A percentile compares a stretch with the other conserved stretches of the same genome.
Conservation (phyloP, 2,329 filamentous ascomycete species). For the Pseudopyricularia javanii region DNA sequence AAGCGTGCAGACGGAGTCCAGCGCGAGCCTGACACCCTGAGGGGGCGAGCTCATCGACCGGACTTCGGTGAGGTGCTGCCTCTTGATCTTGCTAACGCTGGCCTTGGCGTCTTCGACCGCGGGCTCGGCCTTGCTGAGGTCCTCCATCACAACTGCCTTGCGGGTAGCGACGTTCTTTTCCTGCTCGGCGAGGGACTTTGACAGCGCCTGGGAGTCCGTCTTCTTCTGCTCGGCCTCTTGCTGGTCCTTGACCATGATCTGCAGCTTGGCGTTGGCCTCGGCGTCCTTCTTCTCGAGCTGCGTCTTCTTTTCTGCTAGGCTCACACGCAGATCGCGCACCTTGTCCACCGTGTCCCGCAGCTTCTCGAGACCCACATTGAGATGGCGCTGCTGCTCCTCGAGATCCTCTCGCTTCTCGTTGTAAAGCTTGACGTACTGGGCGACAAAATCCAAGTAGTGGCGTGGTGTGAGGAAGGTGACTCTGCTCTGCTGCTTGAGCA, state of each 20-base stretch:
- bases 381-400: slow-evolving; percentile 94
- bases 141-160: slow-evolving; percentile 71
- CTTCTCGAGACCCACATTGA: slow-evolving; percentile 97
- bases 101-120: slow-evolving; percentile 87
- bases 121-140: slow-evolving; percentile 83
- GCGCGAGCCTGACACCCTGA: slow-evolving; percentile 75
- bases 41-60: slow-evolving; percentile 93
- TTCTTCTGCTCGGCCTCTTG: slow-evolving; percentile 88
- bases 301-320: slow-evolving; percentile 85
- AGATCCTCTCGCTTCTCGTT: slow-evolving; percentile 97
- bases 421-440: slow-evolving; percentile 93
- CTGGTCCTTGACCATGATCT: slow-evolving; percentile 94
- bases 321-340: slow-evolving; percentile 81
- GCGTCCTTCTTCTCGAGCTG: slow-evolving; percentile 88
- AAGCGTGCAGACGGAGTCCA: slow-evolving; percentile 93
- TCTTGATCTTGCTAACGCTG: slow-evolving; percentile 97
- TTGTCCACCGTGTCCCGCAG: slow-evolving; percentile 94
- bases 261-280: slow-evolving; percentile 93
- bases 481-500: slow-evolving; percentile 85
- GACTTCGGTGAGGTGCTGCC: slow-evolving; percentile 92
- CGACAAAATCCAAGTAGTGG: slow-evolving; percentile 96
- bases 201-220: slow-evolving; percentile 76
- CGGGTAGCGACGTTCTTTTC: slow-evolving; percentile 77
- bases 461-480: slow-evolving; percentile 88
- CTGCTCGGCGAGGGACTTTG: slow-evolving; percentile 75